Evolutionary conservation across 257 asterid genomes (phyloP), one percentile per base, ranked within the genome.

Genomic region (Dorcoceras hygrometricum): DNA sequence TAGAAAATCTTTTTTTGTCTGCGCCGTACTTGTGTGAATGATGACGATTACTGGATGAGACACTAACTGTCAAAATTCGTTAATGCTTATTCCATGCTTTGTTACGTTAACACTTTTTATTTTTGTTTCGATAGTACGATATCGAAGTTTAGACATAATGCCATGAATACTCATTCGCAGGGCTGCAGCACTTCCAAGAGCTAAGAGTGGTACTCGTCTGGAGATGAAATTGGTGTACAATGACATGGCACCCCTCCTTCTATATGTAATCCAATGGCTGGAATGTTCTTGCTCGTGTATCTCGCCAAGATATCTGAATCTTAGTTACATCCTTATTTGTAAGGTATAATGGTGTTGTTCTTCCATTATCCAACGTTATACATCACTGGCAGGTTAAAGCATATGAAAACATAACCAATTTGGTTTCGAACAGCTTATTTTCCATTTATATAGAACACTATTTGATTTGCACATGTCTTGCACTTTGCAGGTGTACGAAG

Each of bases 141-240:
- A 22, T 25, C 24, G 3, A 60, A 48, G 11, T n/a, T n/a, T n/a
- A 39, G 63, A 57, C 27, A 31, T 43, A 26, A 28, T 48, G 19
- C 29, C 50, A 32, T 57, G 59, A 74, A 24, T 56, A 53, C n/a
- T n/a, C n/a, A n/a, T 65, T 32, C 12, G 16, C 76, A 91, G 98
- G 81, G 91, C 93, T 57, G 86, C 90, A 32, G 91, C 84, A 56
- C 83, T 91, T 79, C 98, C 98, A 0, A 83, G 82, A 73, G 90
- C 84, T 5, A 89, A 84, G 76, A 88, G 95, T 20, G 87, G 91
- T 55, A 82, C 84, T 9, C 84, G 80, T 26, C 77, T 91, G 65
- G 96, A 85, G 58, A 91, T 91, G 98, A 89, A 89, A 67, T 63
- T 91, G 80, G 93, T 84, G 60, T 87, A 82, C 83, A 89, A 81